A percentile compares a stretch with the other conserved stretches of the same genome.
Conservation (phyloP, 108 stramenopile genomes). For the Skeletonema marinoi region DNA sequence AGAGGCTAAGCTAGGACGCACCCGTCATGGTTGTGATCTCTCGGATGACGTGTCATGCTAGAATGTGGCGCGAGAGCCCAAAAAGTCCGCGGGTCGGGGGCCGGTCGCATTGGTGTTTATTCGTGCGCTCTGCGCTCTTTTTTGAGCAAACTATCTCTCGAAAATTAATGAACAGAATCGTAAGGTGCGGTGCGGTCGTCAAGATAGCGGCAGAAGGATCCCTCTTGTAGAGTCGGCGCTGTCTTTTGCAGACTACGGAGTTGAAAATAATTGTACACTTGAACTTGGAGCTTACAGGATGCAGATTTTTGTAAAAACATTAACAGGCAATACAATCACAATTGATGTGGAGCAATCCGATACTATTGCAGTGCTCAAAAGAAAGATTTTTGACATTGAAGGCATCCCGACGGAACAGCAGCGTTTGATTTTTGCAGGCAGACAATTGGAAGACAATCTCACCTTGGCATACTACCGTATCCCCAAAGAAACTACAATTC, state of each 20-base stretch:
- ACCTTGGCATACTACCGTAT: slow-evolving; percentile 68
- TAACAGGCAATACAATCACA: slow-evolving; percentile 95
- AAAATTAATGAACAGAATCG: too few species aligned
- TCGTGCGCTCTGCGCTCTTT: too few species aligned
- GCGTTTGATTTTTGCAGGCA: slow-evolving; percentile 65
- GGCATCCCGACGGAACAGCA: slow-evolving; percentile 46
- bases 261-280: not conserved
- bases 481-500: slow-evolving; percentile 50
- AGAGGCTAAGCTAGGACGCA: too few species aligned
- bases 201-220: too few species aligned
- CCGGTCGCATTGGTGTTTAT: too few species aligned
- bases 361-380: not conserved
- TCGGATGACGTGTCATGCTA: too few species aligned
- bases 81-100: too few species aligned
- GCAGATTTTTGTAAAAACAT: slow-evolving; percentile 93
- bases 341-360: not conserved
- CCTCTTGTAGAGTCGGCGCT: too few species aligned
- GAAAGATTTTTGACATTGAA: not conserved
- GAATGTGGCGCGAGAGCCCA: too few species aligned
- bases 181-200: too few species aligned
- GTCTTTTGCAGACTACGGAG: not conserved
- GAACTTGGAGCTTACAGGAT: slow-evolving; percentile 27
- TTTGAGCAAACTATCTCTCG: too few species aligned
- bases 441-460: slow-evolving; percentile 64
- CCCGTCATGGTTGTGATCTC: too few species aligned